Base-by-base conservation (phyloP, 108 stramenopile genomes). In the Mediolabrus comicus region DNA sequence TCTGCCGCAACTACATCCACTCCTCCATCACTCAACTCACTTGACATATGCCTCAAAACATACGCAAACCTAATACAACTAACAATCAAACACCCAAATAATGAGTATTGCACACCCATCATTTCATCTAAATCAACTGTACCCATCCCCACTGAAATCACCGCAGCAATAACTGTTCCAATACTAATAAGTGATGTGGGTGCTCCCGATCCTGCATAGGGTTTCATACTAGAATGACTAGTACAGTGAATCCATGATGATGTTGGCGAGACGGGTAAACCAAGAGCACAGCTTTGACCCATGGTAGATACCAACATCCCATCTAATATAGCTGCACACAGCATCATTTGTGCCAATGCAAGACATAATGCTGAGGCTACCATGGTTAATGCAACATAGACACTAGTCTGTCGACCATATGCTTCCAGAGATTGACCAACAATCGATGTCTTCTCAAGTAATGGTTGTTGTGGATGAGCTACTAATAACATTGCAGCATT, bases 261-360 rank as follows among this genome's bases (percentile, higher is more conserved):
- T 4, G 25, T 14, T 12, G 39, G 1, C 1, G 52, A 61, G 16
- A 17, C 17, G 0, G 74, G 74, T 11, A 38, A 30, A 19, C 74
- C 74, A n/a, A 75, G 27, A 8, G 74, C 74, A 36, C 74, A 75
- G 28, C 66, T 67, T 59, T 75, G 59, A 30, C 74, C 74, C 24
- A 16, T 38, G n/a, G 60, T 22, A 22, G 59, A 65, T 9, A 75
- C 74, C 34, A 75, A 75, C 35, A 75, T 59, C 0, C 74, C 74
- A 62, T 75, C 74, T 53, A 75, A 32, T 17, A 75, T 75, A 0
- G 74, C 74, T 3, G 74, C 74, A 39, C 74, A 75, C 4, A 75
- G 60, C 74, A 75, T 75, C 34, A 30, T 28, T 30, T 46, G 41
- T 19, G 41, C 41, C 29, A 64, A 11, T 43, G 22, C 62, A 22